Evolutionary conservation across 78 protist species (phyloP).

Genomic region (Speleostelium caveatum): DNA sequence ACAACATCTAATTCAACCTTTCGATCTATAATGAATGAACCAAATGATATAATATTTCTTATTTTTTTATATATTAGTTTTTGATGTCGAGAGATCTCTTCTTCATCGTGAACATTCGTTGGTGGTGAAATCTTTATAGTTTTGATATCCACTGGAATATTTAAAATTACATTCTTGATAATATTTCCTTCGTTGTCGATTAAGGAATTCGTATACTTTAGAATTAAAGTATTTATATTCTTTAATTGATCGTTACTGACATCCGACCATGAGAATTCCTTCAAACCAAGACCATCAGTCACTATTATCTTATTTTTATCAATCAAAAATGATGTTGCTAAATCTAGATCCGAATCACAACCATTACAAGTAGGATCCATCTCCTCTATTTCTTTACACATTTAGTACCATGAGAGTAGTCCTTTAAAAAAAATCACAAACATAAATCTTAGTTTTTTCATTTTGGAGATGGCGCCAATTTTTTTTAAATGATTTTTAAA

Average conservation of each 20-base stretch:
- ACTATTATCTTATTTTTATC: neutral
- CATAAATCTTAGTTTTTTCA: no score
- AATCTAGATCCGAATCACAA: no score
- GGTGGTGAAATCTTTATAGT: neutral
- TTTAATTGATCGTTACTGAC: neutral
- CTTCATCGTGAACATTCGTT: no score
- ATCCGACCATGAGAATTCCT: neutral
- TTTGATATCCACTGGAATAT: neutral
- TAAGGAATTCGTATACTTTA: neutral
- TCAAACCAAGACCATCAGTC: neutral
- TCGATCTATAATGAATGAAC: neutral
- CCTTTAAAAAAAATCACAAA: no score
- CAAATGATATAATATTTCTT: neutral
- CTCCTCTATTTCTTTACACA: no score
- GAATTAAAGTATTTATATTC: neutral
- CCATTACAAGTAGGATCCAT: no score
- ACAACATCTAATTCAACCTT: neutral
- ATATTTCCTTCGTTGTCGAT: neutral
- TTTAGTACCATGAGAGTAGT: no score
- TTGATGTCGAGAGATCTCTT: neutral
- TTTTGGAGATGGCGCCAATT: no score
- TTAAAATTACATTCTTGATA: neutral
- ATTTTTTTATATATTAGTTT: no score
- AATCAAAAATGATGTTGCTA: no score
- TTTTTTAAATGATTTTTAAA: no score